Conservation (phyloP, 2,329 filamentous ascomycete genomes). For the Hypomyces rosellus region DNA sequence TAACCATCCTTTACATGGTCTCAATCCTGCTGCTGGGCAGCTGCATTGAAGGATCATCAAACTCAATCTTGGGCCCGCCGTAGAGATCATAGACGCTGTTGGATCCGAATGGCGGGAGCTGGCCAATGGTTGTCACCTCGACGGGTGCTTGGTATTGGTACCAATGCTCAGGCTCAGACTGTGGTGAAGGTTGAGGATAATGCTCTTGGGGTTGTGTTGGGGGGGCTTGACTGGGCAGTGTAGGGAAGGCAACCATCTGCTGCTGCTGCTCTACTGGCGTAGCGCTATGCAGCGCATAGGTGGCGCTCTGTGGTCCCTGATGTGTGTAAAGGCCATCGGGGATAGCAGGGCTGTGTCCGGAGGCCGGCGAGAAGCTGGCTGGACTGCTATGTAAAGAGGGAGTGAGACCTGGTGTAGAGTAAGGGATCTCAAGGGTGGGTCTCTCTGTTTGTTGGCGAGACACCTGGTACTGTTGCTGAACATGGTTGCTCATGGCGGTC, state of each 20-base stretch:
- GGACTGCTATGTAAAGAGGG: slow-evolving; percentile 54
- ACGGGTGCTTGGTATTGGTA: slow-evolving; percentile 53
- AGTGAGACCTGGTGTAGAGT: slow-evolving; percentile 40
- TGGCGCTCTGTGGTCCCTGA: slow-evolving; percentile 40
- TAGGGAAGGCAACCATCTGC: slow-evolving; percentile 38
- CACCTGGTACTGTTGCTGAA: slow-evolving; percentile 47
- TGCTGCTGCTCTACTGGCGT: slow-evolving; percentile 41
- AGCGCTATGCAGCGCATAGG: slow-evolving; percentile 42
- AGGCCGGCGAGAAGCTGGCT: slow-evolving; percentile 49
- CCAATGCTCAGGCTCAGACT: slow-evolving; percentile 45
- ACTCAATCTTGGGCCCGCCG: slow-evolving; percentile 48
- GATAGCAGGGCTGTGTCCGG: slow-evolving; percentile 46
- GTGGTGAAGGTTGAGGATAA: slow-evolving; percentile 32
- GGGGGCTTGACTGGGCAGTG: slow-evolving; percentile 32
- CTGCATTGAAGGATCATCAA: slow-evolving; percentile 51
- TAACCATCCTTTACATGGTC: slow-evolving; percentile 36
- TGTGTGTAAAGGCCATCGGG: slow-evolving; percentile 54
- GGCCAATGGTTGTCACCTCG: slow-evolving; percentile 50
- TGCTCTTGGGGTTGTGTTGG: slow-evolving; percentile 23
- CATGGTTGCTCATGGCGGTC: slow-evolving; percentile 47
- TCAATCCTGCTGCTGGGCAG: slow-evolving; percentile 54
- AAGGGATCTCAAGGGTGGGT: slow-evolving; percentile 44
- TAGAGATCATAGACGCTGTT: slow-evolving; percentile 47
- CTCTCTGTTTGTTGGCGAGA: slow-evolving; percentile 43
- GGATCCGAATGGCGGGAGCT: slow-evolving; percentile 43